phyloP scores from a whole-genome alignment of 2,329 filamentous ascomycete species.

The Sporothrix mexicana region DNA sequence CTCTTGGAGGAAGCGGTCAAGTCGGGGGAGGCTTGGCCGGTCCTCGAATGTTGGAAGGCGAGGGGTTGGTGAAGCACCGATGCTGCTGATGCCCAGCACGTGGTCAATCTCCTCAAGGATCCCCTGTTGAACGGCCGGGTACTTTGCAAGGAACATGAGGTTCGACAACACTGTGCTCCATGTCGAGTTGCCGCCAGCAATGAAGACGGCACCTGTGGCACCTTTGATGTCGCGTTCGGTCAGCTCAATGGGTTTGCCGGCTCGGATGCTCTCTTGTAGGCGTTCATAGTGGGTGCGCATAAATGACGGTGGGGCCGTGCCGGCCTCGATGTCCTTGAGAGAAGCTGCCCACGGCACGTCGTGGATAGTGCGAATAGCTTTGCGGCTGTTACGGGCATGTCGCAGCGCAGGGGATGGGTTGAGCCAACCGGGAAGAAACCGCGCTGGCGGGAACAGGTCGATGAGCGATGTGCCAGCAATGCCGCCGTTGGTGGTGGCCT shows the following conservation, averaged over 20 bases:
- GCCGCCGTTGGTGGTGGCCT: constrained; percentile 42
- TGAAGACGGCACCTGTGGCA: constrained; percentile 55
- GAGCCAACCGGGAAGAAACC: constrained; percentile 47
- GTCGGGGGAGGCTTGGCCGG: constrained; percentile 49
- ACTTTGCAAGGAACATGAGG: constrained; percentile 51
- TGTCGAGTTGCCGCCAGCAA: constrained; percentile 55
- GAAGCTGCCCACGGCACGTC: constrained; percentile 50
- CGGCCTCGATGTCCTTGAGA: constrained; percentile 44
- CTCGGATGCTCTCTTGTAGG: constrained; percentile 42
- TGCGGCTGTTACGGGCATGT: constrained; percentile 42
- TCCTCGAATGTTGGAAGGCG: constrained; percentile 56
- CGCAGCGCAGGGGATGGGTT: constrained; percentile 33
- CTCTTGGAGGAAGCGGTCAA: constrained; percentile 56
- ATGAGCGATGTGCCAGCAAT: constrained; percentile 49
- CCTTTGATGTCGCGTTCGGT: constrained; percentile 55
- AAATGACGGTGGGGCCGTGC: constrained; percentile 43
- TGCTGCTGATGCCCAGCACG: constrained; percentile 48
- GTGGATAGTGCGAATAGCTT: constrained; percentile 50
- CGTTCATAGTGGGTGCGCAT: constrained; percentile 43
- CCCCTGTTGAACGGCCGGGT: constrained; percentile 54
- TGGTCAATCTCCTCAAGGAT: constrained; percentile 54
- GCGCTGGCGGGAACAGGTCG: constrained; percentile 55
- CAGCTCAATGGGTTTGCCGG: constrained; percentile 44
- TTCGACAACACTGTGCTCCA: constrained; percentile 51
- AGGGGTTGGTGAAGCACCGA: background rate